These are phyloP conservation scores for Kodamaea laetipori DNA, from an alignment of 805 yeast species.

Conservation along the genomic window DNA sequence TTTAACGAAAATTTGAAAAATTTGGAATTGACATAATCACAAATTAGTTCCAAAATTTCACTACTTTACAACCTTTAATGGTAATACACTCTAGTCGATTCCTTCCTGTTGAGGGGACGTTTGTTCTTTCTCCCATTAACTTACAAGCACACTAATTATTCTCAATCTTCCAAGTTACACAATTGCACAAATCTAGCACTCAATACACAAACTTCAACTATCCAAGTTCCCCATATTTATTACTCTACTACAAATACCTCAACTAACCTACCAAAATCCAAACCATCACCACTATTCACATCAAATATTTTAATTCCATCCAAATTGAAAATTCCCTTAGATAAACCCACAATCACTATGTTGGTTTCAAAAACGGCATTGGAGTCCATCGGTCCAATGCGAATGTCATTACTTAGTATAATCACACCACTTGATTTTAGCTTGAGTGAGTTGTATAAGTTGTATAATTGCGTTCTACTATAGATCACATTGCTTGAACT, in stretches of 20 bases:
- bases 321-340: slow-evolving; percentile 63
- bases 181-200: too few species aligned
- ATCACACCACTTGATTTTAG: slow-evolving; percentile 57
- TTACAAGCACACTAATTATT: too few species aligned
- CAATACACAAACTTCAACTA: too few species aligned
- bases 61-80: too few species aligned
- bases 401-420: slow-evolving; percentile 63
- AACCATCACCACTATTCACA: slow-evolving; percentile 60
- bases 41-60: too few species aligned
- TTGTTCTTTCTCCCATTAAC: too few species aligned
- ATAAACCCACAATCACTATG: slow-evolving; percentile 59
- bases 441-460: slow-evolving; percentile 39
- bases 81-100: too few species aligned
- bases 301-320: slow-evolving; percentile 70
- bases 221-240: too few species aligned
- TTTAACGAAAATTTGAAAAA: too few species aligned
- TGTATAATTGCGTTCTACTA: slow-evolving; percentile 26
- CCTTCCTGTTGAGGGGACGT: too few species aligned
- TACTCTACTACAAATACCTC: slow-evolving; percentile 59
- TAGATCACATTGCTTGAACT: slow-evolving; percentile 18
- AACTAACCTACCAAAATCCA: slow-evolving; percentile 68
- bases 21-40: too few species aligned
- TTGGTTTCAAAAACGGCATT: slow-evolving; percentile 66
- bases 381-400: slow-evolving; percentile 62
- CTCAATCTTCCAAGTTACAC: too few species aligned